Evolutionary conservation across 306 rosid genomes (phyloP).

Genomic region (Cotoneaster glaucophyllus): DNA sequence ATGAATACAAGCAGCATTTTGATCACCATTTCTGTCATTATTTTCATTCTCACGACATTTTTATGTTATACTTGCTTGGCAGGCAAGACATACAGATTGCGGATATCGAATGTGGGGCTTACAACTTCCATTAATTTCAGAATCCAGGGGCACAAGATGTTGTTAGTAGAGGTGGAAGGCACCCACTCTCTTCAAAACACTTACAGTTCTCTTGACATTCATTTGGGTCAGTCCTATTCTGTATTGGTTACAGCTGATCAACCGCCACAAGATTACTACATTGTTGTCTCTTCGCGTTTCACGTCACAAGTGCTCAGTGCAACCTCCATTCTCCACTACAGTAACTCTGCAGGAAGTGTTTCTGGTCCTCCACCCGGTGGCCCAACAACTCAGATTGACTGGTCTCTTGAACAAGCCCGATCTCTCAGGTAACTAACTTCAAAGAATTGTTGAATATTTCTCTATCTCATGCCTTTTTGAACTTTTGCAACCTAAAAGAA

Average conservation of each 20-base stretch:
- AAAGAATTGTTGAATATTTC: no score
- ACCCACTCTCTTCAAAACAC: constrained; percentile 69
- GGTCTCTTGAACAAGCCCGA: constrained; percentile 81
- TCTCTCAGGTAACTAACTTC: constrained; percentile 51
- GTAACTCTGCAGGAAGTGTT: constrained; percentile 51
- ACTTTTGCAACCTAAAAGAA: neutral
- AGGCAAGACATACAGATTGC: constrained; percentile 77
- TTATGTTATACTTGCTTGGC: constrained; percentile 19
- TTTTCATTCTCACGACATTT: neutral
- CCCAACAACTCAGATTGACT: constrained; percentile 58
- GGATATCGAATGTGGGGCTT: constrained; percentile 82
- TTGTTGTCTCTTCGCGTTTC: constrained; percentile 66
- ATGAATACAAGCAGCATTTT: neutral
- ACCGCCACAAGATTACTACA: constrained; percentile 58
- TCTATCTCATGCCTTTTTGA: no score
- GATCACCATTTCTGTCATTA: neutral
- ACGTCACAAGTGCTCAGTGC: constrained; percentile 50
- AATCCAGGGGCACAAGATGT: constrained; percentile 78
- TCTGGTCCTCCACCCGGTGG: constrained; percentile 68
- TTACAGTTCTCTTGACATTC: constrained; percentile 73
- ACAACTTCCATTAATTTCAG: constrained; percentile 70
- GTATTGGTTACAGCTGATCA: constrained; percentile 83
- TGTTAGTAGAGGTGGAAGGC: constrained; percentile 88
- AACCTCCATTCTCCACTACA: constrained; percentile 60
- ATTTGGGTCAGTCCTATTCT: constrained; percentile 73